Base-by-base conservation (phyloP, 2,329 filamentous ascomycete genomes). In the Aureobasidium sp. region DNA sequence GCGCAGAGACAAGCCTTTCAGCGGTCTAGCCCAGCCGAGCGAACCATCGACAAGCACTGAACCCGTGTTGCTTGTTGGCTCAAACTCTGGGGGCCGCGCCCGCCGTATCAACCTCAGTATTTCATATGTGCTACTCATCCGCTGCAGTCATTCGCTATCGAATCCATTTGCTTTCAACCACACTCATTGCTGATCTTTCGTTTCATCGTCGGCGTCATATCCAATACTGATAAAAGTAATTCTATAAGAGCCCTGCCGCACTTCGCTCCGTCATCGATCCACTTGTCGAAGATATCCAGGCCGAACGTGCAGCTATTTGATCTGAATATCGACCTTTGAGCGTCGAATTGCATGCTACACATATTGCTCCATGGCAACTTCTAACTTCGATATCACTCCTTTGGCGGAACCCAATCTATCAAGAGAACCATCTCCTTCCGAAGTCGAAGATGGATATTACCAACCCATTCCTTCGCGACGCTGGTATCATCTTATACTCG, bases 391-490 rank as follows among this genome's bases (percentile, higher is more conserved):
- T 2, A 46, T 57, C 3, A 58, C 42, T 48, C 13, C 55, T 15
- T n/a, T 27, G 42, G 17, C 44, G 20, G 29, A 37, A 37, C 27
- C 1, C 20, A 20, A 20, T 9, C 20, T 32, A 36, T 10, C 53
- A 1, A 47, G 55, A 48, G 13, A n/a, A 42, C 50, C 50, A 17
- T 48, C 50, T 7, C 60, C 51, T 17, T 27, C 39, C 23, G 41
- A 47, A 2, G 23, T 55, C n/a, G 60, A 62, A 26, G 34, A 48
- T 62, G 60, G 41, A 29, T 56, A 15, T 42, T 56, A 62, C 41
- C 60, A 56, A 56, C 34, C 41, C 8, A 12, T 41, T 26, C 42
- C 60, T n/a, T 15, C 41, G 10, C 50, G 41, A 34, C 41, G 48
- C 39, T 53, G 48, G 50, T 56, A 53, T 20, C 10, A 34, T 29